Evolutionary conservation across 805 yeast genomes (phyloP), one percentile per base, ranked within the genome.

Genomic region (Myxozyma melibiosi): DNA sequence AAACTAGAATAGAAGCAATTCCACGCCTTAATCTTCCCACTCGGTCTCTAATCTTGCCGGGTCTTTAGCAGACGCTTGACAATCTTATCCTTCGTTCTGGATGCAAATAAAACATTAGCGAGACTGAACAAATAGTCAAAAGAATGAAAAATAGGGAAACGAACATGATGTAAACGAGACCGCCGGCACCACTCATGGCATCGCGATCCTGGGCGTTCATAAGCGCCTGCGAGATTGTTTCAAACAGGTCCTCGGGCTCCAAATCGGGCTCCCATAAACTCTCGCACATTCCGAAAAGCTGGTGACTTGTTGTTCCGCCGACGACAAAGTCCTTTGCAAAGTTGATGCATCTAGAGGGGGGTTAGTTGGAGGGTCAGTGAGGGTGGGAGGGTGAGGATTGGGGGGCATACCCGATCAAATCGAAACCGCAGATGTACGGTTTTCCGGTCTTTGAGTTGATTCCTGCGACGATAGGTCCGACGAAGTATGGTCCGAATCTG

Each of bases 151-250:
- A 44, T 16, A 14, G 37, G 14, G 8, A n/a, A 4, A 38, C 61
- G 18, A 34, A 60, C 61, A 94, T 83, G 53, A 94, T 77, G 74
- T 92, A 92, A 24, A 94, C 98, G 16, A 89, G 87, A 7, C 96
- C 97, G 68, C 99, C 99, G 97, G 97, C 94, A 65, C 99, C 99
- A 30, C 96, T 85, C 57, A 94, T 79, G 4, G 97, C 96, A 74
- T 94, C 99, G 79, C 99, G 87, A 74, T 94, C 99, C 35, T 88
- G 95, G 18, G 97, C 98, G 71, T 88, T 90, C 77, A 94, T 77
- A 58, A 94, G 77, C 0, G 97, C 92, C 74, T 94, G 99, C 66
- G 95, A 84, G 65, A 90, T 87, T 39, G 98, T 92, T 74, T 94
- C 98, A 70, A 94, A 94, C 66, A 94, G 78, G 73, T 94, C 97